Conservation (phyloP, 345 rosid genomes). For the Pistacia vera region DNA sequence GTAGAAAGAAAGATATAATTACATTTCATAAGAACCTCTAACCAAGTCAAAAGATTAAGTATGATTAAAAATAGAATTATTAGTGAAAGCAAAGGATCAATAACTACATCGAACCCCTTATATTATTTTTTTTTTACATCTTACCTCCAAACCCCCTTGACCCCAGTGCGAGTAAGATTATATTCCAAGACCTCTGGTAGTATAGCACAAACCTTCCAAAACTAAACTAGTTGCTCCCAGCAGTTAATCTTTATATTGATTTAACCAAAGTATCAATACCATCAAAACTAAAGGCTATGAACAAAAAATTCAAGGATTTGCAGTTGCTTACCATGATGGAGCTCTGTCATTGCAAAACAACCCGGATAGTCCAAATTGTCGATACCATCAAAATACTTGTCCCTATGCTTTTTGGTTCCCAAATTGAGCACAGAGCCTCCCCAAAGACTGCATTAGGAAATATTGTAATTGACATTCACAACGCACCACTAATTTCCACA, state of each 20-base stretch:
- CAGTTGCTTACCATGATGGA: constrained; percentile 79
- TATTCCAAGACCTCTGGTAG: not conserved
- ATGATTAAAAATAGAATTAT: not conserved
- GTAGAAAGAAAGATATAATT: not conserved
- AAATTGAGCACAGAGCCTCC: constrained; percentile 93
- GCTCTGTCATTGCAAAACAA: constrained; percentile 99
- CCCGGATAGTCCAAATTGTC: constrained; percentile 87
- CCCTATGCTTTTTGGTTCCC: constrained; percentile 94
- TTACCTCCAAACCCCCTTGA: not conserved
- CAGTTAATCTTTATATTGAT: too few species aligned
- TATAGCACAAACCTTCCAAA: not conserved
- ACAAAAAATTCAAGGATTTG: not conserved
- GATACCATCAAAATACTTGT: constrained; percentile 83
- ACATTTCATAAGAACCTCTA: not conserved
- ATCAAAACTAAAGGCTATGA: not conserved
- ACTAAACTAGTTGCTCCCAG: too few species aligned
- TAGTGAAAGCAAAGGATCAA: not conserved
- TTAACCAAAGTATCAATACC: too few species aligned
- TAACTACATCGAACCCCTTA: not conserved
- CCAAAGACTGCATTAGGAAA: constrained; percentile 75
- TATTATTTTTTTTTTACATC: not conserved
- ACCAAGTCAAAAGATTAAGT: not conserved
- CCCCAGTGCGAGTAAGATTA: not conserved
- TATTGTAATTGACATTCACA: not conserved
- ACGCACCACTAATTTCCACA: not conserved